Evolutionary conservation across 169 alveolate genomes (phyloP).

Genomic region (Eimeria maxima): DNA sequence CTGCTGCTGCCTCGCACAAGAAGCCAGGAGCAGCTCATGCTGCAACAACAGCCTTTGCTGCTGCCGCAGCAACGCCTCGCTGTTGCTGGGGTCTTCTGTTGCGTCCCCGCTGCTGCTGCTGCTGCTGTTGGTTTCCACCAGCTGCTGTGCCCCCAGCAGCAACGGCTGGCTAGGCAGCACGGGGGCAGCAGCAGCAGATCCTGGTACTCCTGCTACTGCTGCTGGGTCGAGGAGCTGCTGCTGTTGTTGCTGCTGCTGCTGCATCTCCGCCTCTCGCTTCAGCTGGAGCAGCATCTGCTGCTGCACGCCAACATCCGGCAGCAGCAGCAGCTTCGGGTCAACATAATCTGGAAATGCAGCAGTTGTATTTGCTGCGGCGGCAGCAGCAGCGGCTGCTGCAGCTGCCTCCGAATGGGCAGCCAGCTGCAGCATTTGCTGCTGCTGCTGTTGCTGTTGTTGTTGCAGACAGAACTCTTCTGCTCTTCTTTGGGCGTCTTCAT

Average conservation of each 20-base stretch:
- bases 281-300: slow-evolving; percentile 56
- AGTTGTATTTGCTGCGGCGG: neutral
- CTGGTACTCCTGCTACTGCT: neutral
- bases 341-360: neutral
- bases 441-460: slow-evolving; percentile 56
- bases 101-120: slow-evolving; percentile 50
- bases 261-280: neutral
- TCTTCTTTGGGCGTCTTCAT: slow-evolving; percentile 32
- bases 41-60: slow-evolving; percentile 51
- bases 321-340: slow-evolving; percentile 51
- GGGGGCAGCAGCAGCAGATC: slow-evolving; percentile 8
- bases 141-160: slow-evolving; percentile 56
- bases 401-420: neutral
- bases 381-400: neutral
- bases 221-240: neutral
- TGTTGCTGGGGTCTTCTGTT: slow-evolving; percentile 39
- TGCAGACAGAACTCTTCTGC: slow-evolving; percentile 63
- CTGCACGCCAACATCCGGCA: slow-evolving; percentile 18
- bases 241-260: slow-evolving; percentile 55
- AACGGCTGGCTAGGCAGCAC: neutral
- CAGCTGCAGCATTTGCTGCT: neutral
- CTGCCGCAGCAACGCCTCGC: slow-evolving; percentile 73
- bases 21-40: slow-evolving; percentile 45
- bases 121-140: slow-evolving; percentile 29
- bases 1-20: slow-evolving; percentile 55